Conservation (phyloP, 352 stramenopile genomes). For the Globisporangium splendens region DNA sequence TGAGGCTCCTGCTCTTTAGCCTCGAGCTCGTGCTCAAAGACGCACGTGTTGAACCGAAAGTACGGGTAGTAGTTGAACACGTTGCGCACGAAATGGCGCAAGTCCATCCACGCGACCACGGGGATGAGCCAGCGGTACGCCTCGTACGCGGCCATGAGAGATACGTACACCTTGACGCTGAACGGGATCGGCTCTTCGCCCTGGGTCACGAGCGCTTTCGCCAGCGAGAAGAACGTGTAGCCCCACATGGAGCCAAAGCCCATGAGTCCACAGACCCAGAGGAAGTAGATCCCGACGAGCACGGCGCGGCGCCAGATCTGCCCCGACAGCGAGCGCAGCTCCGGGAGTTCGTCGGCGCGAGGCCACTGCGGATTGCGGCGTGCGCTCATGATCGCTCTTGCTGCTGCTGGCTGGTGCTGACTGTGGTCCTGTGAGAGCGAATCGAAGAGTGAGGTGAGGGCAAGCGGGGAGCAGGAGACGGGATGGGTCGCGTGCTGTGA, state of each 20-base stretch:
- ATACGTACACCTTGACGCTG: conserved; percentile 25
- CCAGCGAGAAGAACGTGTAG: conserved; percentile 21
- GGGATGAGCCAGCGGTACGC: conserved; percentile 33
- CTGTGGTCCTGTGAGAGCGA: neutral
- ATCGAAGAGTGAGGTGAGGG: neutral
- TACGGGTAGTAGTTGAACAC: conserved; percentile 32
- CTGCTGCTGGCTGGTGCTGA: no score
- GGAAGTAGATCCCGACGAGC: conserved; percentile 29
- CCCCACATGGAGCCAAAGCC: conserved; percentile 19
- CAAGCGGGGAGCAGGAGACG: neutral
- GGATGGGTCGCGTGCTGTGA: neutral
- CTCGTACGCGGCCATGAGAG: conserved; percentile 37
- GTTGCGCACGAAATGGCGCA: conserved; percentile 19
- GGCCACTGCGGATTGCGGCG: conserved; percentile 7
- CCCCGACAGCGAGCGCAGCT: conserved; percentile 26
- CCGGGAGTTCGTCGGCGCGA: conserved; percentile 17
- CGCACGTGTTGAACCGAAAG: conserved; percentile 29
- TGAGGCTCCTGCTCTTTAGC: conserved; percentile 7
- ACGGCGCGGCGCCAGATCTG: conserved; percentile 25
- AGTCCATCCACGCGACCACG: conserved; percentile 25
- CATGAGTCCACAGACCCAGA: conserved; percentile 29
- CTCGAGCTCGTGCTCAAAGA: conserved; percentile 28
- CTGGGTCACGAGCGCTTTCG: conserved; percentile 12
- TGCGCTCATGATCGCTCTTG: neutral
- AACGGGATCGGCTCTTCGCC: conserved; percentile 11